Conservation (phyloP, 2,329 filamentous ascomycete species). For the Chrysoporthe austroafricana region DNA sequence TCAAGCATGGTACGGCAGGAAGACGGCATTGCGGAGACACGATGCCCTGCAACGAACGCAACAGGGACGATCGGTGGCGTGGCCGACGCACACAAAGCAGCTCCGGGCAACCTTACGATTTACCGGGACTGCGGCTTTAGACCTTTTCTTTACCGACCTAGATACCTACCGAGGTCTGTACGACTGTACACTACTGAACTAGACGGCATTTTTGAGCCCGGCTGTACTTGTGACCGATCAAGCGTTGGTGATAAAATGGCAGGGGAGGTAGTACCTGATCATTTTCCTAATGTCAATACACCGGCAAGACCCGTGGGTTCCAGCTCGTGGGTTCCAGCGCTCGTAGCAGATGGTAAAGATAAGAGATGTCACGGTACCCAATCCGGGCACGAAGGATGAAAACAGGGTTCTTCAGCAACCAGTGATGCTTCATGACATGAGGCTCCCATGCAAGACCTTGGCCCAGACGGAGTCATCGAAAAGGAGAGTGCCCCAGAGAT, state of each 20-base stretch:
- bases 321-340: too few species aligned
- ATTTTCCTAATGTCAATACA: neutral
- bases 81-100: constrained; percentile 25
- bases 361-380: neutral
- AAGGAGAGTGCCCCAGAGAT: too few species aligned
- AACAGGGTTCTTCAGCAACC: neutral
- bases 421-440: too few species aligned
- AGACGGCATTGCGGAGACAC: constrained; percentile 16
- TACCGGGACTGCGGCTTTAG: constrained; percentile 52
- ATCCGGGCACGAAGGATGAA: too few species aligned
- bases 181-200: constrained; percentile 60
- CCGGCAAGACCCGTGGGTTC: neutral
- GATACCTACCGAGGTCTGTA: constrained; percentile 43
- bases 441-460: too few species aligned
- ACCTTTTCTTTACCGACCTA: constrained; percentile 49
- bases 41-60: constrained; percentile 21
- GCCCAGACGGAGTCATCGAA: too few species aligned
- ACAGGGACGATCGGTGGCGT: constrained; percentile 21
- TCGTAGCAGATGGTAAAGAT: neutral
- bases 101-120: constrained; percentile 25
- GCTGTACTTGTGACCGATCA: neutral
- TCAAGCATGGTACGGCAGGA: constrained; percentile 19
- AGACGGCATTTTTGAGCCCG: constrained; percentile 40
- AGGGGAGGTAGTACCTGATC: neutral
- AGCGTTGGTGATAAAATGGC: neutral